Base-by-base conservation (phyloP, 148 eudicot species). In the Rhododendron ovatum region DNA sequence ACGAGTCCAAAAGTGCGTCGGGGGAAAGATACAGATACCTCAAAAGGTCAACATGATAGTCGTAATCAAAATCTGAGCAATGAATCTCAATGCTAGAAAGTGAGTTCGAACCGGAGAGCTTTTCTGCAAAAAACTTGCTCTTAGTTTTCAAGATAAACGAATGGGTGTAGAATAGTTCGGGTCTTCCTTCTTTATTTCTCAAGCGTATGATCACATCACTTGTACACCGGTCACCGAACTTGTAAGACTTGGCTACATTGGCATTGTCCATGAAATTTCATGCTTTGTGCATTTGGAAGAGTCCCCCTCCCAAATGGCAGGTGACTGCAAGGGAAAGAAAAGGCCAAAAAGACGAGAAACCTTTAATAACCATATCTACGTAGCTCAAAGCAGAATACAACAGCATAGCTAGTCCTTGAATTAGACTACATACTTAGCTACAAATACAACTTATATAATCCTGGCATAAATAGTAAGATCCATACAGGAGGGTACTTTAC, bases 111-210 rank as follows among this genome's bases (percentile, higher is more conserved):
- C 59, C 57, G 9, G 88, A 87, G 18, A 93, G 92, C 86, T 71
- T 89, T 76, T 93, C 85, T 0, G 92, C 89, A 53, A 95, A 93
- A 87, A 85, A 91, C 57, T 90, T 90, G 93, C 95, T 91, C 90
- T 93, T 93, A 71, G 74, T 67, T 86, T 82, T 86, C 28, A 95
- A 92, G 69, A 93, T 8, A 24, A 86, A 80, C 0, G 92, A 83
- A 37, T 91, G 90, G 57, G 86, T 89, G 79, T 86, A 78, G 90
- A 94, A 93, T 77, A 89, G 41, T 86, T 90, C 88, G 2, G 87
- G 87, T 57, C 85, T 86, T 77, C 94, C 94, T 85, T 90, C 85
- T 51, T 45, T 63, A 78, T 78, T 95, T 87, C 88, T 93, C 90
- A 95, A 89, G 82, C 88, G 83, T 86, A 95, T 57, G 14, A 89